Evolutionary conservation across 805 yeast genomes (phyloP), one percentile per base, ranked within the genome.

Genomic region (Lipomyces sp.): DNA sequence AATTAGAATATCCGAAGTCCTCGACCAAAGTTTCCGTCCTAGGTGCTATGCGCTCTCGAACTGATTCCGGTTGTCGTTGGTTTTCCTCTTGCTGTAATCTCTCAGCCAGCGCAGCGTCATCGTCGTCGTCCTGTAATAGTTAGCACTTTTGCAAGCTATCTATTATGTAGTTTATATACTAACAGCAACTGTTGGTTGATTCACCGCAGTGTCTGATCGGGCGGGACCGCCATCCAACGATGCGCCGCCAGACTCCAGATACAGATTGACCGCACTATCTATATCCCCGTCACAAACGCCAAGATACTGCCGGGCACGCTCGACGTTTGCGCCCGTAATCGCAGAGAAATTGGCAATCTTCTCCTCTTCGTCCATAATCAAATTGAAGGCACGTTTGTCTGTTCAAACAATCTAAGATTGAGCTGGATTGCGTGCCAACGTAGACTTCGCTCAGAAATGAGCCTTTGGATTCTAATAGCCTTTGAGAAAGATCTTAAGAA

Each of bases 181-280:
- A 5, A 59, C 55, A 45, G 34, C 32, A 50, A 35, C 58, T 13
- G n/a, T 10, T 18, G 60, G 13, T 15, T 29, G 30, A 13, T 53
- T 48, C 30, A 15, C 29, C 3, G 65, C 10, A 8, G 67, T 15
- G 5, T 24, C 42, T 2, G 68, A 8, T n/a, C 48, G 15, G 6
- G 60, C 10, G 48, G 65, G 35, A 6, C 62, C 64, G 4, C 59
- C 62, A 53, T 63, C 70, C 24, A 74, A 67, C 8, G 78, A 64
- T 15, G 75, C 79, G 53, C 82, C 83, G 18, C 80, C 81, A 57
- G 77, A 64, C 71, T 95, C 98, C 78, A 90, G 88, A 77, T 80
- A 95, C 55, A 95, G 80, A 13, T 92, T 86, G 6, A 95, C 90
- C 0, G 99, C 98, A 29, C 86, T 84, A 64, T 93, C 97, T 42